phyloP scores from a whole-genome alignment of 164 flowering plant species.

The Macadamia integrifolia region DNA sequence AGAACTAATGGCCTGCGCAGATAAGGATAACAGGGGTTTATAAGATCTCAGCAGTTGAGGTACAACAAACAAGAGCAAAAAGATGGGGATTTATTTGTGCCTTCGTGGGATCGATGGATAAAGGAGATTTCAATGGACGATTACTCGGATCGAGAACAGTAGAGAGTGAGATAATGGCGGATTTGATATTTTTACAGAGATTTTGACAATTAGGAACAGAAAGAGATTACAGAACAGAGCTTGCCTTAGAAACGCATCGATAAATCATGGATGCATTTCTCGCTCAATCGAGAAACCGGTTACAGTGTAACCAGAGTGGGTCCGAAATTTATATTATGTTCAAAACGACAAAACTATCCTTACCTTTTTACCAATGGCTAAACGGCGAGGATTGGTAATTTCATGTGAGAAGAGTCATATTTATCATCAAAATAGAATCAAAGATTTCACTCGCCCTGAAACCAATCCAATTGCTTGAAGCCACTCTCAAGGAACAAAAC shows the following conservation, averaged over 20 bases:
- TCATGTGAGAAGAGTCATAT: no score
- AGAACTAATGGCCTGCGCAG: not conserved
- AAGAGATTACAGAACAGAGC: not conserved
- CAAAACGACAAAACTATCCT: not conserved
- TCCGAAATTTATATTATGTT: not conserved
- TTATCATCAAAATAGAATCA: no score
- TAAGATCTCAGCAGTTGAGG: constrained; percentile 6
- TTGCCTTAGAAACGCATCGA: not conserved
- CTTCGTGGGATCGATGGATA: constrained; percentile 9
- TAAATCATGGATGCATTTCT: not conserved
- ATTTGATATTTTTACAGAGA: not conserved
- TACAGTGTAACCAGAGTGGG: not conserved
- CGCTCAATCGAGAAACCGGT: not conserved
- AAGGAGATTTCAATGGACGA: not conserved
- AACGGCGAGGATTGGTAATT: no score
- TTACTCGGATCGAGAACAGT: not conserved
- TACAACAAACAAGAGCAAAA: constrained; percentile 5
- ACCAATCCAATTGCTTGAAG: no score
- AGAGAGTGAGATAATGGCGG: not conserved
- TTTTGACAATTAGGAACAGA: not conserved
- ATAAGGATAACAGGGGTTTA: constrained; percentile 2
- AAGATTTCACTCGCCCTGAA: no score
- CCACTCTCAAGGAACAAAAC: no score
- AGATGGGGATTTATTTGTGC: not conserved
- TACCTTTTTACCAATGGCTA: not conserved